Base-by-base conservation (phyloP, 345 rosid genomes). In the Eucalyptus sp. region DNA sequence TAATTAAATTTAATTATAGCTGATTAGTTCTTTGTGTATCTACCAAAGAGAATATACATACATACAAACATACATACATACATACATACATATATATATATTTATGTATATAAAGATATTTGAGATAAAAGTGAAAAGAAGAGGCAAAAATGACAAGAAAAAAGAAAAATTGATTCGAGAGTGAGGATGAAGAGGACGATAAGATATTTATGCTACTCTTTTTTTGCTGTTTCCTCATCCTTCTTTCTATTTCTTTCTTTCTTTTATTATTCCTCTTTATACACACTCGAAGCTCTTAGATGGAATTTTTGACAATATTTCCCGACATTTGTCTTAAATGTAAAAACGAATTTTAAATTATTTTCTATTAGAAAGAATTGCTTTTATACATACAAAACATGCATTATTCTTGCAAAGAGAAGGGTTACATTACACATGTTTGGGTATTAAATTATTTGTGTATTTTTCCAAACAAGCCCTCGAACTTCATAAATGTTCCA, bases 41-140 rank as follows among this genome's bases (percentile, higher is more conserved):
- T 56, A 56, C 62, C 62, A 56, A 24, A 24, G 62, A 56, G 62
- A 24, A 56, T 0, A 56, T 6, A 17, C 9, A 52, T 16, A 51
- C 22, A 17, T 6, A 51, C 56, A 51, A 0, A 51, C 8, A 51
- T 0, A 51, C 2, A 50, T 2, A 50, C 1, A 50, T 1, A 50
- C 3, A 50, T 1, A 50, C 6, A 50, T 0, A 13, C 6, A 50
- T 37, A 37, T 37, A 37, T 37, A n/a, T n/a, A n/a, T n/a, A n/a
- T n/a, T n/a, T n/a, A 50, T 0, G 13, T 6, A 50, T 37, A 37
- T 37, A 37, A 3, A 37, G 41, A 37, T 37, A 4, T 37, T 41
- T 56, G 62, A 56, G 13, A 56, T 0, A 58, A 24, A 58, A 58
- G 13, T 58, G 62, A 56, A 24, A 58, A 58, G 13, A 58, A 58